Conservation (phyloP, 805 yeast species). For the Hanseniaspora nectarophila region DNA sequence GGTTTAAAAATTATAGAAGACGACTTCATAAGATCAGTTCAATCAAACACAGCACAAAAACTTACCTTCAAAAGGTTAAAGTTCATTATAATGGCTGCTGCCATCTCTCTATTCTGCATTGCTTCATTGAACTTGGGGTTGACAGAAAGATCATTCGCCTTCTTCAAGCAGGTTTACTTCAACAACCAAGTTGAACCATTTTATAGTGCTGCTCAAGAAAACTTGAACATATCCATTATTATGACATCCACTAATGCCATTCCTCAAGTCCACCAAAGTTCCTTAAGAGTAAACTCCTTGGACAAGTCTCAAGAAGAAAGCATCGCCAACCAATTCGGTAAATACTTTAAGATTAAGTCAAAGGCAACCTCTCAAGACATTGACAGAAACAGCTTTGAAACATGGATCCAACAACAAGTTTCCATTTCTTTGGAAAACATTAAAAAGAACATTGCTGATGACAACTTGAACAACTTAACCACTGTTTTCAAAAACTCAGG, state of each 20-base stretch:
- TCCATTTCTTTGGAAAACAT: slow-evolving; percentile 33
- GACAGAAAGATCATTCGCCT: neutral
- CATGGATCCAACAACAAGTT: slow-evolving; percentile 37
- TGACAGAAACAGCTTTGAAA: slow-evolving; percentile 25
- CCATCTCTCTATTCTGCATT: neutral
- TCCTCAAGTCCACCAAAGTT: neutral
- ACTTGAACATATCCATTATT: neutral
- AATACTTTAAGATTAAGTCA: slow-evolving; percentile 3
- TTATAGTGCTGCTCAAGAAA: neutral
- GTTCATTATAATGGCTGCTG: neutral
- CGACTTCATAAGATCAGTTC: neutral
- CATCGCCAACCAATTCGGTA: neutral
- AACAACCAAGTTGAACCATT: neutral
- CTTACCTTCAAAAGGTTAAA: neutral
- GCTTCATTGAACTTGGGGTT: neutral
- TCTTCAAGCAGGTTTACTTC: neutral
- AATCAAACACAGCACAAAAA: neutral
- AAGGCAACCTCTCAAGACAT: slow-evolving; percentile 5
- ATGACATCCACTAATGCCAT: neutral
- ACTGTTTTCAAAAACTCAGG: slow-evolving; percentile 2
- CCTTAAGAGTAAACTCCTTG: neutral
- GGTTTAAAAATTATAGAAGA: neutral
- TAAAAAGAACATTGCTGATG: slow-evolving; percentile 40
- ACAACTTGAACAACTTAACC: slow-evolving; percentile 21
- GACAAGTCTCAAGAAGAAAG: neutral